Evolutionary conservation across 2,329 filamentous ascomycete genomes (phyloP).

Genomic region (Colletotrichum brevisporum): DNA sequence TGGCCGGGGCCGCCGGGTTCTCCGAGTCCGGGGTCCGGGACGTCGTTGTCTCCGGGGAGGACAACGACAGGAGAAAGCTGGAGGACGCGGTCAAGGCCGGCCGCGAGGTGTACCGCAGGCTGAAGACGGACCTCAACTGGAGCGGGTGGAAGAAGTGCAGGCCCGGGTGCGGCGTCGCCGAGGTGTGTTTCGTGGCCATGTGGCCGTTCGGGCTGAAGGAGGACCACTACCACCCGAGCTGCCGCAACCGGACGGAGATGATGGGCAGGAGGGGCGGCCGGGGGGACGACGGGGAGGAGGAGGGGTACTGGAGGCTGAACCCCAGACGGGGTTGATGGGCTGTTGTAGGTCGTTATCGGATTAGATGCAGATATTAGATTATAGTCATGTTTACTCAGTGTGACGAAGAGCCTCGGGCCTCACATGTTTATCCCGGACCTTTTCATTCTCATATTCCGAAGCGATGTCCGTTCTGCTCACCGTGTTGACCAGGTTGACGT

Average conservation of each 20-base stretch:
- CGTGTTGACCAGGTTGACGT: no score
- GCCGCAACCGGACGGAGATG: slow-evolving; percentile 34
- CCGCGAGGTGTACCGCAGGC: slow-evolving; percentile 37
- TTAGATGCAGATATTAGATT: not conserved
- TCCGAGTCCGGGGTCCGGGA: slow-evolving; percentile 8
- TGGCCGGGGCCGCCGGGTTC: not conserved
- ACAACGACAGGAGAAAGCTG: not conserved
- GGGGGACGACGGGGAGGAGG: not conserved
- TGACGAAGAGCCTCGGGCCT: no score
- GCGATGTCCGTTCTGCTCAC: no score
- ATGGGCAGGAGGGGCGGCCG: not conserved
- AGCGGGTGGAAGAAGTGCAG: slow-evolving; percentile 70
- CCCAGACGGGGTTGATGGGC: not conserved
- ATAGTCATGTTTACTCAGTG: not conserved
- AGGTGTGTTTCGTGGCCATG: slow-evolving; percentile 74
- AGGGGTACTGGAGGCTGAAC: slow-evolving; percentile 27
- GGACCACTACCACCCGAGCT: slow-evolving; percentile 60
- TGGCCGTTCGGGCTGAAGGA: slow-evolving; percentile 71
- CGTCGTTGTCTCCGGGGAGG: not conserved
- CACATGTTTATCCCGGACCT: no score
- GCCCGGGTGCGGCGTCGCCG: slow-evolving; percentile 63
- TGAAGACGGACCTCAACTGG: slow-evolving; percentile 70
- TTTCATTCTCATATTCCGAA: no score
- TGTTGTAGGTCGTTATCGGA: not conserved
- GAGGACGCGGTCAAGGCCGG: slow-evolving; percentile 23